Conservation (phyloP, 306 rosid genomes). For the Acacia confusa region DNA sequence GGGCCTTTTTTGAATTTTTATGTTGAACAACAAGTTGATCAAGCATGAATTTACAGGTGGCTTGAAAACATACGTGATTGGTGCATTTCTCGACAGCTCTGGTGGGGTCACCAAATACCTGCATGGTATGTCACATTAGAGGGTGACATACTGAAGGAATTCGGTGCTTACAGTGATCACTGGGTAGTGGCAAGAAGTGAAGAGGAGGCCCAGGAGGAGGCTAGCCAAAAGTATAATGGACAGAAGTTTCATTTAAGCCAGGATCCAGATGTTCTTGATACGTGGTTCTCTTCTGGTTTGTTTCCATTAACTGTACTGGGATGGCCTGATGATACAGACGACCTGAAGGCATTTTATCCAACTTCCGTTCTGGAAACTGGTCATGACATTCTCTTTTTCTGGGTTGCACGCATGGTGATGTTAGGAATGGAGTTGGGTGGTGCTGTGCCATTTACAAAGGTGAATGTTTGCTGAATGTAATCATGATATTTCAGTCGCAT, state of each 20-base stretch:
- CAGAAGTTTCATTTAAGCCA: slow-evolving; percentile 61
- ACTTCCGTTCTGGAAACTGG: slow-evolving; percentile 98
- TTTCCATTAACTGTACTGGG: slow-evolving; percentile 91
- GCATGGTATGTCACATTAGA: slow-evolving; percentile 84
- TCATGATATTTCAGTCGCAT: neutral
- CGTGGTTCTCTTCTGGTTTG: slow-evolving; percentile 98
- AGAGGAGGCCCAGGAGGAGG: slow-evolving; percentile 71
- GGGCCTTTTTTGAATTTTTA: neutral
- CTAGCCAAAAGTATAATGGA: slow-evolving; percentile 53
- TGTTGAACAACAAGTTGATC: slow-evolving; percentile 8
- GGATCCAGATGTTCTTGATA: slow-evolving; percentile 98
- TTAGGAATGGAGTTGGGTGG: slow-evolving; percentile 85
- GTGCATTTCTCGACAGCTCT: slow-evolving; percentile 93
- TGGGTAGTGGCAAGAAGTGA: slow-evolving; percentile 88
- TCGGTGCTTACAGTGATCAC: slow-evolving; percentile 70
- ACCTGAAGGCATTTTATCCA: slow-evolving; percentile 86
- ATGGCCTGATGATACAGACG: slow-evolving; percentile 90
- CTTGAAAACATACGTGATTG: slow-evolving; percentile 91
- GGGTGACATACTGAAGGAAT: slow-evolving; percentile 67
- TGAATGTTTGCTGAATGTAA: slow-evolving; percentile 27
- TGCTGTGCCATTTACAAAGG: slow-evolving; percentile 76
- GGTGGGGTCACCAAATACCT: slow-evolving; percentile 99
- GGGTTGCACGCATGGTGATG: slow-evolving; percentile 99
- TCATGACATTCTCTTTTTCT: slow-evolving; percentile 89
- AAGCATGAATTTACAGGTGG: slow-evolving; percentile 63